These are phyloP conservation scores for Fistulinella cinereoalba DNA, from an alignment of 1,284 basidiomycete genomes.

Conservation along the genomic window DNA sequence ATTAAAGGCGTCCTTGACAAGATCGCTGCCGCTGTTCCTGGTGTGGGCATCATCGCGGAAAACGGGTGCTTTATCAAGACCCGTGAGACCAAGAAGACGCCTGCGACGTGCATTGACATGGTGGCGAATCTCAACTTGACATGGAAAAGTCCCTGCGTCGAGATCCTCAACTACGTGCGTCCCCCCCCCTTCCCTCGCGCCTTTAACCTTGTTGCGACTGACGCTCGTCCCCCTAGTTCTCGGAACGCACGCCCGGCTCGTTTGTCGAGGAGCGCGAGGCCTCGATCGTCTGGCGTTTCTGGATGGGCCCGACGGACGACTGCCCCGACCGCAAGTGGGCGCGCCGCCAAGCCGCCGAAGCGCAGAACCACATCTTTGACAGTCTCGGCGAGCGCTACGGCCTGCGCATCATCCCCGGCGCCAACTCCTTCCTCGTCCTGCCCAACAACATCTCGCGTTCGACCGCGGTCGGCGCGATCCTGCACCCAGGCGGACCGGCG, in stretches of 20 bases:
- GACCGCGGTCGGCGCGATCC: constrained; percentile 72
- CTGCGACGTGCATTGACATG: constrained; percentile 69
- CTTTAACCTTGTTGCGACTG: not conserved
- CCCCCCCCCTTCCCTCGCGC: too few relatives aligned
- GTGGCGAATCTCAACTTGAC: constrained; percentile 74
- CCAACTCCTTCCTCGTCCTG: constrained; percentile 77
- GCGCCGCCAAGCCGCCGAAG: constrained; percentile 81
- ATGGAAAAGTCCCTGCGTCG: constrained; percentile 77
- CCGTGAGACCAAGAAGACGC: constrained; percentile 30
- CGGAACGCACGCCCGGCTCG: constrained; percentile 82
- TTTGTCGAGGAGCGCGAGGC: constrained; percentile 85
- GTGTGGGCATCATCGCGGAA: constrained; percentile 82
- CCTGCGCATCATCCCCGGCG: constrained; percentile 74
- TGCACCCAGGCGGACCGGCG: constrained; percentile 65
- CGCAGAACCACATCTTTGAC: constrained; percentile 88
- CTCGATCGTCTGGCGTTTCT: constrained; percentile 83
- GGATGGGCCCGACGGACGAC: constrained; percentile 49
- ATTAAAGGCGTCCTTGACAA: constrained; percentile 61
- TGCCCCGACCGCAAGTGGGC: constrained; percentile 72
- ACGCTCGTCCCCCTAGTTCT: too few relatives aligned
- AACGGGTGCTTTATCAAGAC: constrained; percentile 85
- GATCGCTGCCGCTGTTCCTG: constrained; percentile 58
- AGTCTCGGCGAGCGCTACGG: constrained; percentile 79
- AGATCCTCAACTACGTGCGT: constrained; percentile 79
- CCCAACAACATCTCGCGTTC: constrained; percentile 83